Evolutionary conservation across 306 rosid genomes (phyloP), one percentile per base, ranked within the genome.

Genomic region (Rubus idaeus): DNA sequence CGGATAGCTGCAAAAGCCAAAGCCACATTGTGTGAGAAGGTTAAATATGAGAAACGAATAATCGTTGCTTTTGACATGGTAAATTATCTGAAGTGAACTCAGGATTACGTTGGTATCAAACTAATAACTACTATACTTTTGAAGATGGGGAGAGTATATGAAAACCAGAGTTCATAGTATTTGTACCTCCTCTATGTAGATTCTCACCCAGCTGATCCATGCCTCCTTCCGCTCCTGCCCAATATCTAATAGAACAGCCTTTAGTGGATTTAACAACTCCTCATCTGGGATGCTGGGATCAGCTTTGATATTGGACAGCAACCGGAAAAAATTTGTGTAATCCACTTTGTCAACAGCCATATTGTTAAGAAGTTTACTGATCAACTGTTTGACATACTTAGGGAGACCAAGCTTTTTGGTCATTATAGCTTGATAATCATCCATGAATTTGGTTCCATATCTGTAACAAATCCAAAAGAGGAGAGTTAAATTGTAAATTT

Each of bases 331-430:
- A 81, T 93, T 92, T 68, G 99, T 96, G 83, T 96, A 91, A 87
- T 96, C 99, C 55, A 96, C 98, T 84, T 96, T 96, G 86, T 92
- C 99, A 75, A 96, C 90, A 56, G 99, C 97, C 99, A 96, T 87
- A 80, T 96, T 91, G 75, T 81, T 91, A 35, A 96, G 96, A 75
- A 96, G 99, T 83, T 88, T 92, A 77, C 88, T 76, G 68, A 96
- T 96, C 86, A 96, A 80, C 89, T 89, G 97, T 76, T 92, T 96
- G 55, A 88, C 91, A 85, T 96, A 96, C 86, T 92, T 96, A 5
- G 93, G 90, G 68, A 96, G 94, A 80, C 99, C 98, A 72, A 96
- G 93, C 83, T 96, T 96, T 87, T 85, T 87, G 50, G 97, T 96
- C 99, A 96, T 96, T 83, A 91, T 89, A 23, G 88, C 89, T 87